These are phyloP conservation scores for Xylaria intraflava DNA, from an alignment of 495 filamentous ascomycete species.

Conservation along the genomic window DNA sequence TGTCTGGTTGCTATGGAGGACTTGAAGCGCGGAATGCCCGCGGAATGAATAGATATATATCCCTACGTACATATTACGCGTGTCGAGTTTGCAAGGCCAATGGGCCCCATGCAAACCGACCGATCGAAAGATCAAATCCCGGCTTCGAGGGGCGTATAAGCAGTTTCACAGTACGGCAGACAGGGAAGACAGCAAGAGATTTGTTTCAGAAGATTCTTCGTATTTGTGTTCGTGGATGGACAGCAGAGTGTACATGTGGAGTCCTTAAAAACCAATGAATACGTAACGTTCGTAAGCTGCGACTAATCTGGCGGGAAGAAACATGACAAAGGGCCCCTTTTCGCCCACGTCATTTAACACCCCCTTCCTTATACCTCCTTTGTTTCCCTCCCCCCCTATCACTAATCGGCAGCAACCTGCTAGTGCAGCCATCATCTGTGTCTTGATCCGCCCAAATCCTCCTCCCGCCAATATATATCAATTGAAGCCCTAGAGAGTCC, in stretches of 20 bases:
- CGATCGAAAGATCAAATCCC: not conserved
- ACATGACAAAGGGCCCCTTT: not conserved
- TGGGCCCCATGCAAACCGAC: no score
- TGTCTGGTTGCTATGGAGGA: no score
- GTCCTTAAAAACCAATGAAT: slow-evolving; percentile 21
- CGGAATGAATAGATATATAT: no score
- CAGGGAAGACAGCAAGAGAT: not conserved
- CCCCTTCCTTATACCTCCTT: not conserved
- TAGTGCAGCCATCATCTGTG: not conserved
- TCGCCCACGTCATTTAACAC: not conserved
- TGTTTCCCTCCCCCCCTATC: slow-evolving; percentile 1
- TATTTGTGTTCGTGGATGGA: slow-evolving; percentile 26
- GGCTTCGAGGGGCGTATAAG: no score
- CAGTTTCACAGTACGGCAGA: not conserved
- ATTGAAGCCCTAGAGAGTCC: not conserved
- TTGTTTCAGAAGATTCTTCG: slow-evolving; percentile 4
- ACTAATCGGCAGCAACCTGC: not conserved
- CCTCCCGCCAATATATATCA: slow-evolving; percentile 14
- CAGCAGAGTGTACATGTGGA: slow-evolving; percentile 8
- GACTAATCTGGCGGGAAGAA: slow-evolving; percentile 12
- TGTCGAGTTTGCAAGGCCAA: no score
- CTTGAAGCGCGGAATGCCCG: no score
- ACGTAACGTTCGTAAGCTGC: slow-evolving; percentile 29
- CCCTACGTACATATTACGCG: no score
- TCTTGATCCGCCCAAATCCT: not conserved